A percentile compares a stretch with the other conserved stretches of the same genome.
These are phyloP conservation scores for Sphagnum tenellum DNA, from an alignment of 225 moss, liverwort and hornwort species.

Conservation along the genomic window DNA sequence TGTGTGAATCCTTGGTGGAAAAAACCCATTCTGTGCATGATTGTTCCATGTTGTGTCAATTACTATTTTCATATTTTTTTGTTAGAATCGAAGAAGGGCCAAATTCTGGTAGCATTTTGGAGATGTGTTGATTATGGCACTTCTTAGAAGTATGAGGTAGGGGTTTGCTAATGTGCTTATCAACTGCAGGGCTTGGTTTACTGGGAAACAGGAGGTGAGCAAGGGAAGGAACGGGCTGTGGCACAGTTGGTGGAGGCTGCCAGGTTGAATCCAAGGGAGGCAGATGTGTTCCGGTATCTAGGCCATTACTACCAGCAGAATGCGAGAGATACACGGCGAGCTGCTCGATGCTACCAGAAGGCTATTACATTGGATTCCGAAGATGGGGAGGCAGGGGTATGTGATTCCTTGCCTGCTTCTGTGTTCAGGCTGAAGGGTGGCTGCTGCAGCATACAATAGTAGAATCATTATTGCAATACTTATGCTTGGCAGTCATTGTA, in stretches of 20 bases:
- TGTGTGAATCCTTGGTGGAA: background rate
- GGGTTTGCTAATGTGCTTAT: constrained; percentile 32
- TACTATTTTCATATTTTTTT: background rate
- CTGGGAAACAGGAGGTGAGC: constrained; percentile 56
- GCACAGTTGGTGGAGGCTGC: constrained; percentile 86
- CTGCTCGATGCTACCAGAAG: constrained; percentile 88
- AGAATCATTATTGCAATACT: too few relatives aligned
- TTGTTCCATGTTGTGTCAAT: background rate
- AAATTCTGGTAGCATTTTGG: too few relatives aligned
- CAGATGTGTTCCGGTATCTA: constrained; percentile 82
- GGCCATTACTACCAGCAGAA: constrained; percentile 75
- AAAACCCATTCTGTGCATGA: background rate
- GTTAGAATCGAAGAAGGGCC: too few relatives aligned
- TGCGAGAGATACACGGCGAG: constrained; percentile 63
- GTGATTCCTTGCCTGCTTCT: constrained; percentile 3
- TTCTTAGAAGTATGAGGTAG: background rate
- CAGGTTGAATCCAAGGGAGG: constrained; percentile 75
- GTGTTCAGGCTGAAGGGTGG: too few relatives aligned
- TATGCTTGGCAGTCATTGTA: too few relatives aligned
- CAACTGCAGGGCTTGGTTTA: constrained; percentile 81
- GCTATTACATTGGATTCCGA: constrained; percentile 76
- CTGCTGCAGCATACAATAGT: too few relatives aligned
- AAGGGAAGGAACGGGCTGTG: constrained; percentile 64
- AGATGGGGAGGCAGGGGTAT: constrained; percentile 92
- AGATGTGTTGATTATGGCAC: background rate